Evolutionary conservation across 495 filamentous ascomycete genomes (phyloP).

Genomic region (Hyaloscypha variabilis): DNA sequence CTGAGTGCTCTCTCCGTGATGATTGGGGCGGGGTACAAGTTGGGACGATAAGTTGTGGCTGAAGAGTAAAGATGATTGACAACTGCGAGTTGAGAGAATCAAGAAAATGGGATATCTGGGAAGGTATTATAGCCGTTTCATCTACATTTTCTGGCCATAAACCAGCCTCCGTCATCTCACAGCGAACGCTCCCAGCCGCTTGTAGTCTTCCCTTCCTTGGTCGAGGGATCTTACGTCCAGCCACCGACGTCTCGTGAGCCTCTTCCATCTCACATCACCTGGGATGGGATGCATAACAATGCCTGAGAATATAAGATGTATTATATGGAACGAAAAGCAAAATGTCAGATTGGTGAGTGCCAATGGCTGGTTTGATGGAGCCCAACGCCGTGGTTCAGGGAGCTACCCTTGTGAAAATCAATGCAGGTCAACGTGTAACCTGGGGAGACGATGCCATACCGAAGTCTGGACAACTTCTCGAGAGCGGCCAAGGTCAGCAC

Average conservation of each 20-base stretch:
- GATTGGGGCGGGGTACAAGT: background rate
- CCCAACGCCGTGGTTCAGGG: background rate
- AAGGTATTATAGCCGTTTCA: slow-evolving; percentile 8
- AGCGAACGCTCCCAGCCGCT: background rate
- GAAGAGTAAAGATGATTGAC: background rate
- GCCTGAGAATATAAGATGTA: slow-evolving; percentile 8
- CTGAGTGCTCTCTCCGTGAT: slow-evolving; percentile 19
- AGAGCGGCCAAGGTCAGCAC: background rate
- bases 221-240: background rate
- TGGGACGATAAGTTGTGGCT: background rate
- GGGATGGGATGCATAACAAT: slow-evolving; percentile 12
- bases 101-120: slow-evolving; percentile 3
- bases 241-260: slow-evolving; percentile 13
- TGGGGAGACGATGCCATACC: background rate
- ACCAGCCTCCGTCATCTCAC: slow-evolving; percentile 8
- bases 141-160: background rate
- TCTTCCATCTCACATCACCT: slow-evolving; percentile 4
- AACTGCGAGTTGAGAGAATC: background rate
- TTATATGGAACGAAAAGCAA: slow-evolving; percentile 2
- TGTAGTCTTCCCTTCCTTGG: background rate
- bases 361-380: slow-evolving; percentile 9
- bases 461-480: slow-evolving; percentile 3
- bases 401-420: slow-evolving; percentile 15
- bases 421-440: slow-evolving; percentile 20
- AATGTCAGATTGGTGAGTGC: background rate